phyloP scores from a whole-genome alignment of 1,139 yeast species.

The Trichomonascaceae sp. region DNA sequence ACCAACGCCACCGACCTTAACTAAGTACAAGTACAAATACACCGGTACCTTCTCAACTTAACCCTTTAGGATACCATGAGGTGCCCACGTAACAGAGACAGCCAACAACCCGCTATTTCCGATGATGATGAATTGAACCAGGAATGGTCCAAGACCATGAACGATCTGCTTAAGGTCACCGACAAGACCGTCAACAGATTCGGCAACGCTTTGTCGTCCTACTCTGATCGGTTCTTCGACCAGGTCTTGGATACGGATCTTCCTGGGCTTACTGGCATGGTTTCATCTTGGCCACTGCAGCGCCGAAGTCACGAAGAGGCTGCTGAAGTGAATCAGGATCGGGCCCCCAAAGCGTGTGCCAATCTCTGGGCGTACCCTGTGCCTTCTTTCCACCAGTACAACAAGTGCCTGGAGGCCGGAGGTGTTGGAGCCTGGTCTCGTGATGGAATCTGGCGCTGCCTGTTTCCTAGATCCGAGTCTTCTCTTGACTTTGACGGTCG shows the following conservation, averaged over 20 bases:
- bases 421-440: slow-evolving; percentile 74
- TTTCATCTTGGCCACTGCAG: not conserved
- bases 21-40: not conserved
- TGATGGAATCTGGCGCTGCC: slow-evolving; percentile 73
- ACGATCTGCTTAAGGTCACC: slow-evolving; percentile 1
- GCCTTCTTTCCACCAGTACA: slow-evolving; percentile 50
- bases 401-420: slow-evolving; percentile 44
- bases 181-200: slow-evolving; percentile 2
- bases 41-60: not conserved
- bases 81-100: too few relatives aligned
- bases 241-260: not conserved
- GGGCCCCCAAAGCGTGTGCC: slow-evolving; percentile 1
- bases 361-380: slow-evolving; percentile 37
- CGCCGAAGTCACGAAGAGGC: not conserved
- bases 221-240: slow-evolving; percentile 1
- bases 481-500: slow-evolving; percentile 3
- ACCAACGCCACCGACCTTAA: too few relatives aligned
- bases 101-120: not conserved
- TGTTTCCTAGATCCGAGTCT: slow-evolving; percentile 39
- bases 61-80: not conserved
- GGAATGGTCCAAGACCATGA: slow-evolving; percentile 1
- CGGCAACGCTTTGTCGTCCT: slow-evolving; percentile 1
- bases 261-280: not conserved
- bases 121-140: not conserved
- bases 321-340: not conserved